Evolutionary conservation across 1,139 yeast genomes (phyloP), one percentile per base, ranked within the genome.

Genomic region (Entelexis paramagnoliae): DNA sequence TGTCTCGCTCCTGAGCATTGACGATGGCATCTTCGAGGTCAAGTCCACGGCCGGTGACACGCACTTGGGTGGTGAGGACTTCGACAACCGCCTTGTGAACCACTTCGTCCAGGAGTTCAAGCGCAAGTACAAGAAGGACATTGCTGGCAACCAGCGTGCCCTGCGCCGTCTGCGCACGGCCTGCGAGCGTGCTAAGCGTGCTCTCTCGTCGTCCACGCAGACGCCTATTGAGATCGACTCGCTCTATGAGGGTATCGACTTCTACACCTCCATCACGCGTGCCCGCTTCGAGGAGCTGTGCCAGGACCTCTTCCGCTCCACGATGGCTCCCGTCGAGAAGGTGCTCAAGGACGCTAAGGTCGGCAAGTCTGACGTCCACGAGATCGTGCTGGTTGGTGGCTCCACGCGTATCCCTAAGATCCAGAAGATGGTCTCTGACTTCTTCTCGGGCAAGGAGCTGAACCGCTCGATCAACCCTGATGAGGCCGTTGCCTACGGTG

Each of bases 31-130:
- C 69, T 91, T 89, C 83, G 89, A 94, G 70, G 98, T 91, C 71
- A 89, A 89, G 82, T 93, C 98, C 68, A 91, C 98, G 68, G 96
- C 97, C 72, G 98, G 98, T 87, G 96, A 91, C 78, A 91, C 98
- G 68, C 98, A 89, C 77, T 83, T 89, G 79, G 97, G 98, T 83
- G 97, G 97, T 83, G 95, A 89, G 80, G 97, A 89, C 79, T 89
- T 89, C 76, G 96, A 88, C 75, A 82, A 89, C 81, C 85, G 88
- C 80, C 81, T 89, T 70, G 84, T 89, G 71, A 91, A 85, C 73
- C 87, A 80, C 80, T 89, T 89, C 82, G 81, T 82, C 75, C 80
- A 81, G 68, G 96, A 89, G 71, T 89, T 89, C 91, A 83, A 87
- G 80, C 85, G 87, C 81, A 89, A 89, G 83, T 83, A 93, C 72